Evolutionary conservation across 768 basidiomycete genomes (phyloP), one percentile per base, ranked within the genome.

Genomic region (Boletus barrowsii): DNA sequence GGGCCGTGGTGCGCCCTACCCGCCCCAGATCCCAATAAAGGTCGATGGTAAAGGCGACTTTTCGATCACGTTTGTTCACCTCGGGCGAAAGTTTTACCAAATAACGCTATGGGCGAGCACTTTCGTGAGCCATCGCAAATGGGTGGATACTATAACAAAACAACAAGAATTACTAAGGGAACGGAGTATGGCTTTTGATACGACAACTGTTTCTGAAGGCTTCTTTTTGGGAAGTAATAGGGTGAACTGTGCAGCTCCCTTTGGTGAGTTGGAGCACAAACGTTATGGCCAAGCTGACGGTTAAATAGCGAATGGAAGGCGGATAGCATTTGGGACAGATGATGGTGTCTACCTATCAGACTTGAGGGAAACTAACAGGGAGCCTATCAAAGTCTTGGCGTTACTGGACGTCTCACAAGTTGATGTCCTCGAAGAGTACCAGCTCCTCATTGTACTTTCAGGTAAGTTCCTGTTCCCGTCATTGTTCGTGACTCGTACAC

Each of bases 391-490:
- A 72, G 93, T 99, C 29, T 78, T 99, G 54, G 87, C 88, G 13
- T 72, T 98, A 24, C 76, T 88, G 41, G 93, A 96, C 60, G 96
- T 99, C 15, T 81, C 87, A 1, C 97, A 99, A 74, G 88, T 99
- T 9, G 97, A 98, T 61, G 88, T 99, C 9, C 78, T 99, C 52
- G 96, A 98, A 70, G 93, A 97, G 53, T 97, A 95, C 66, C 90
- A 95, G 63, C 79, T 98, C 3, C 78, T 99, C 55, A 89, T 99
- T 54, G 96, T 98, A n/a, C 82, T 99, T n/a, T 93, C 97, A n/a
- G 93, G 93, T 90, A 53, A 36, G 79, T 70, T 42, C 29, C 17
- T 32, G 22, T 30, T 37, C 26, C 4, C 14, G n/a, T 32, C 45
- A 13, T 24, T 17, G 22, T 41, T 41, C 45, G 24, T 41, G 20